Evolutionary conservation across 768 basidiomycete species (phyloP), one percentile per base, ranked within the genome.

Genomic region (Tricholoma hemisulphureum): DNA sequence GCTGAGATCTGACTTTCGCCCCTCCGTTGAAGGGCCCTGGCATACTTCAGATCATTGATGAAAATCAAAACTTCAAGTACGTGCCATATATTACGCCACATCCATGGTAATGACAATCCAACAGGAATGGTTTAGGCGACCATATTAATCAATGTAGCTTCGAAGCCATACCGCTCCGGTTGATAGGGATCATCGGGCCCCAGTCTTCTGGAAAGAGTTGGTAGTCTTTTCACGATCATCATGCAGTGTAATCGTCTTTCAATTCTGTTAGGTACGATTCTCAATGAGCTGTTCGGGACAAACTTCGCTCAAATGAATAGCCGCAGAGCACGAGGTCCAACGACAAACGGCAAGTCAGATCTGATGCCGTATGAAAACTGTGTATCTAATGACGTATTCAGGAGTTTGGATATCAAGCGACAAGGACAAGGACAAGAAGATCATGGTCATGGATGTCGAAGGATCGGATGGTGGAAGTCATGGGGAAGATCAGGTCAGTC

Each of bases 401-500:
- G 37, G 37, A n/a, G 11, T 39, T n/a, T 39, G 37, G 37, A 2
- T 39, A 39, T 39, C 37, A 18, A 16, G 10, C 4, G 37, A 39
- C n/a, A 39, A 39, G n/a, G n/a, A 4, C 37, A 2, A n/a, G 37
- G 11, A 34, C 4, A 34, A 34, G 32, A 83, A 87, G 56, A 86
- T 96, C 45, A 86, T 99, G 81, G 96, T 99, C 18, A 98, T 99
- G 97, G 97, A 99, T 68, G 97, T 99, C 2, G 97, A 99, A 71
- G 97, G 97, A 5, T 98, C 97, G 3, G 97, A 99, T 67, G 97
- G 97, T 14, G 85, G 97, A 34, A 96, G 98, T 73, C 88, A 96
- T 58, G 97, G 97, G 29, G 97, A 98, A 70, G 96, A 99, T 75
- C 96, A 98, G 80, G 90, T 88, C 63, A 50, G 75, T 65, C 32